Evolutionary conservation across 768 basidiomycete genomes (phyloP).

Genomic region (Termitomyces sp.): DNA sequence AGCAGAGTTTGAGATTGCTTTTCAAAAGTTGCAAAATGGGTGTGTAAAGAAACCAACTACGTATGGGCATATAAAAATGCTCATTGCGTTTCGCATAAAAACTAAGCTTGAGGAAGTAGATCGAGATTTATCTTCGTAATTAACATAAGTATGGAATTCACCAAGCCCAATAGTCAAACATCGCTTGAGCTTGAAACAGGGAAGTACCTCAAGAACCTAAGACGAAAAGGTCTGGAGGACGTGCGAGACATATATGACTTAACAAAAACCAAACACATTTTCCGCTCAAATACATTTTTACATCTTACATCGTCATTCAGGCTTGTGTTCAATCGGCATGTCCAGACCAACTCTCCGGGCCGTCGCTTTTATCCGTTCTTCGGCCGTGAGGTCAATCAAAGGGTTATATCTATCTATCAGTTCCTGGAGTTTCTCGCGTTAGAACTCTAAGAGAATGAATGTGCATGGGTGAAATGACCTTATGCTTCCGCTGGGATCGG

Average conservation of each 20-base stretch:
- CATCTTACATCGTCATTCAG: constrained; percentile 8
- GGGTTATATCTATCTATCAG: constrained; percentile 89
- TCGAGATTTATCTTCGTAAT: not conserved
- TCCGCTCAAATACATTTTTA: not conserved
- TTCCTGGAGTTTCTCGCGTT: constrained; percentile 33
- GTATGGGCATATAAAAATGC: no score
- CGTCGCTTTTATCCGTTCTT: constrained; percentile 80
- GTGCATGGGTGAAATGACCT: constrained; percentile 39
- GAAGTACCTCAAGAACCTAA: not conserved
- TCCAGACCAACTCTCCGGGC: constrained; percentile 84
- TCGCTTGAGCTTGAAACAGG: not conserved
- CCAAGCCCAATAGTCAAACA: not conserved
- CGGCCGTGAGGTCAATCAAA: constrained; percentile 65
- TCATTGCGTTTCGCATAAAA: not conserved
- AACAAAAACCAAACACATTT: not conserved
- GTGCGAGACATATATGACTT: not conserved
- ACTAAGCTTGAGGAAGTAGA: not conserved
- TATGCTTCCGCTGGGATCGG: constrained; percentile 68
- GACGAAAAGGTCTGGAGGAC: not conserved
- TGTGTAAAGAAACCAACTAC: no score
- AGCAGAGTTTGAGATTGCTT: no score
- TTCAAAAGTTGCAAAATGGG: no score
- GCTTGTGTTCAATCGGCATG: constrained; percentile 53
- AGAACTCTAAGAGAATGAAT: not conserved
- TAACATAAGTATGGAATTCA: not conserved